phyloP scores from a whole-genome alignment of 2,329 filamentous ascomycete genomes.

The Colletotrichum shisoi region DNA sequence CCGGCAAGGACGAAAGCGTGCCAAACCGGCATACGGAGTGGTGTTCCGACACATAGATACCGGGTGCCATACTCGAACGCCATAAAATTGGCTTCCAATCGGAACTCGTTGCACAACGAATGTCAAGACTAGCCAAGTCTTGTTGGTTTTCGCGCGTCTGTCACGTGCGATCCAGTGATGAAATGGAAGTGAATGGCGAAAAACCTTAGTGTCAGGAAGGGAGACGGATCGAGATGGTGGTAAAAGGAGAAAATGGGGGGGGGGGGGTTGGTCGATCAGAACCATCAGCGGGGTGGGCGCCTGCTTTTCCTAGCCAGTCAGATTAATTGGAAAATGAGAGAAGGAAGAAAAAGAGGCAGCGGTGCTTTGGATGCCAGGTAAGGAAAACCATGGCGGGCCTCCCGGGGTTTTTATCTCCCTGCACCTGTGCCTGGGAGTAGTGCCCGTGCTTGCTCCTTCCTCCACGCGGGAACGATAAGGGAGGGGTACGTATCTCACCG shows the following conservation, averaged over 20 bases:
- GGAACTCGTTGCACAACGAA: too few relatives aligned
- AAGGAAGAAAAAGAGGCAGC: neutral
- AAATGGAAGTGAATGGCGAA: neutral
- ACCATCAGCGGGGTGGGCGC: neutral
- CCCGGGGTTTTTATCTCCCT: slow-evolving; percentile 30
- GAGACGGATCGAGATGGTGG: too few relatives aligned
- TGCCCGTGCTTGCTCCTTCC: slow-evolving; percentile 10
- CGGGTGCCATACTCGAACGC: too few relatives aligned
- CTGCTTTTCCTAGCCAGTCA: slow-evolving; percentile 13
- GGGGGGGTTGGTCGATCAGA: too few relatives aligned
- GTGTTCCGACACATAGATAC: too few relatives aligned
- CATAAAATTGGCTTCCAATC: too few relatives aligned
- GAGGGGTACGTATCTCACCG: slow-evolving; percentile 28
- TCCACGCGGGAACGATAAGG: slow-evolving; percentile 2
- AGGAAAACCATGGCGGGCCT: slow-evolving; percentile 3
- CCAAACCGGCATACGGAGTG: too few relatives aligned
- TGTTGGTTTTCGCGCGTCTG: too few relatives aligned
- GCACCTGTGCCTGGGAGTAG: slow-evolving; percentile 4
- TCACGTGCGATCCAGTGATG: too few relatives aligned
- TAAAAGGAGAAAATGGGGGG: neutral
- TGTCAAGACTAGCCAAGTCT: too few relatives aligned
- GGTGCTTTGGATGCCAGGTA: neutral
- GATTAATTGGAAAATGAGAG: neutral
- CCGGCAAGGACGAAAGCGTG: too few relatives aligned
- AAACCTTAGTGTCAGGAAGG: neutral